Base-by-base conservation (phyloP, 2,329 filamentous ascomycete genomes). In the Xylariaceae sp. region DNA sequence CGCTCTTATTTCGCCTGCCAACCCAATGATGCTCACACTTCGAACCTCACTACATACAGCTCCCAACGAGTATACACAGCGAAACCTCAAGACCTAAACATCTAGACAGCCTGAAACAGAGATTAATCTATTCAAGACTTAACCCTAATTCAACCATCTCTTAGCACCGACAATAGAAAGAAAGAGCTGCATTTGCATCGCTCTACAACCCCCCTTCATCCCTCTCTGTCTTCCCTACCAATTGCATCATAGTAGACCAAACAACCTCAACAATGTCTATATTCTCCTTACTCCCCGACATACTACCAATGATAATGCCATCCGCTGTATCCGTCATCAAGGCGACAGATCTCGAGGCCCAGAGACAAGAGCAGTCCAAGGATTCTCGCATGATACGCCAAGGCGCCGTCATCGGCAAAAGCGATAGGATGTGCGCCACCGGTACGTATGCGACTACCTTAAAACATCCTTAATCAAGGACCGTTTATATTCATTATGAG, bases 381-480 rank as follows among this genome's bases (percentile, higher is more conserved):
- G 58, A 69, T 59, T 62, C 65, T 45, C 45, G 66, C 12, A 75
- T 78, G 65, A 67, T 76, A 37, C 72, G 74, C 46, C 71, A 76
- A 53, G 77, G 79, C 48, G 88, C 87, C n/a, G 79, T 91, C 45
- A 79, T 87, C 41, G 79, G 83, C 67, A 82, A 85, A 70, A 86
- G 82, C 51, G 83, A 87, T 58, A 83, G 82, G 58, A 82, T 91
- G 73, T 90, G 88, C 69, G 86, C 87, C 26, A 85, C 85, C 41
- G 81, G 87, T 84, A 73, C 76, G 83, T 48, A 23, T 45, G 23
- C 34, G 47, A 39, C 44, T 21, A n/a, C n/a, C n/a, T n/a, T n/a
- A n/a, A n/a, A n/a, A n/a, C n/a, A n/a, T n/a, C n/a, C n/a, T n/a
- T n/a, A n/a, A n/a, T 49, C 43, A 8, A n/a, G 21, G 23, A 6